phyloP scores from a whole-genome alignment of 1,139 yeast species.

The Magnusiomyces clavatus region DNA sequence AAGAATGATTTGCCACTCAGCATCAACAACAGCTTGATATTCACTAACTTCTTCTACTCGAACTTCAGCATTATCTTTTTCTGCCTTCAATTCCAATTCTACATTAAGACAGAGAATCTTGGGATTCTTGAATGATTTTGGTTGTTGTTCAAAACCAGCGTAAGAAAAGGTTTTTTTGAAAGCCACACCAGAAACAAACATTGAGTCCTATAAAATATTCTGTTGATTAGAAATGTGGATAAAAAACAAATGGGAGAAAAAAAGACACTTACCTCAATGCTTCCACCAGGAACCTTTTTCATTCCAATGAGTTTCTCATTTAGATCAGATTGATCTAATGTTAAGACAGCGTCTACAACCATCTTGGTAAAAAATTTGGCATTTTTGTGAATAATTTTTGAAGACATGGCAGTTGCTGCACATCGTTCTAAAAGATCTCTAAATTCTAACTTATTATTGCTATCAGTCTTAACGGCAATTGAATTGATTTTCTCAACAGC shows the following conservation, averaged over 20 bases:
- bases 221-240: background rate
- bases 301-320: slow-evolving; percentile 90
- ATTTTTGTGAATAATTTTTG: slow-evolving; percentile 82
- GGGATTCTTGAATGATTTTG: slow-evolving; percentile 73
- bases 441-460: slow-evolving; percentile 36
- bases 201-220: slow-evolving; percentile 44
- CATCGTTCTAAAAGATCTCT: slow-evolving; percentile 80
- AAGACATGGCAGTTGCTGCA: slow-evolving; percentile 96
- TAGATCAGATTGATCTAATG: slow-evolving; percentile 75
- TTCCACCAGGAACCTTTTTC: slow-evolving; percentile 93
- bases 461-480: slow-evolving; percentile 51
- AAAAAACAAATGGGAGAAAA: background rate
- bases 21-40: slow-evolving; percentile 94
- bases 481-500: slow-evolving; percentile 70
- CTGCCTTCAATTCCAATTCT: slow-evolving; percentile 94
- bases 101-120: slow-evolving; percentile 80
- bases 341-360: slow-evolving; percentile 92
- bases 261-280: slow-evolving; percentile 47
- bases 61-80: slow-evolving; percentile 98
- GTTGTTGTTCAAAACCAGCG: slow-evolving; percentile 98
- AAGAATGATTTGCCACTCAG: slow-evolving; percentile 93
- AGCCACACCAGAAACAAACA: slow-evolving; percentile 89
- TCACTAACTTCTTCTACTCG: slow-evolving; percentile 90
- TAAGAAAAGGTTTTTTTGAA: slow-evolving; percentile 94
- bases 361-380: slow-evolving; percentile 85